Evolutionary conservation across 108 stramenopile genomes (phyloP).

Genomic region (Stephanodiscus minutulus): DNA sequence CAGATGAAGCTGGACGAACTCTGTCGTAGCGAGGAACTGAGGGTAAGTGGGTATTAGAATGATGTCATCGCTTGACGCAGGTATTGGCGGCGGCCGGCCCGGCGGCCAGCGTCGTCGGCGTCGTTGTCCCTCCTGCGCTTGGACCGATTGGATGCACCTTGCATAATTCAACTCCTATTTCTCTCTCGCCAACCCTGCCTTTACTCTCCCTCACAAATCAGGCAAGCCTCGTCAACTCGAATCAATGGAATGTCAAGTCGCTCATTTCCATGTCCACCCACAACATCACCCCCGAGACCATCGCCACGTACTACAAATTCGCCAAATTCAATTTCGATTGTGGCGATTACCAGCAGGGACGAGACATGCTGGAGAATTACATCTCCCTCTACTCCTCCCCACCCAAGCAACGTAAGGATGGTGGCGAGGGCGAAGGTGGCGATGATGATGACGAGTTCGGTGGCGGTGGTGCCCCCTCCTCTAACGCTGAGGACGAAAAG

Average conservation of each 20-base stretch:
- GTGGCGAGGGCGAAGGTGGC: slow-evolving; percentile 62
- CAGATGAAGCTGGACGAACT: slow-evolving; percentile 72
- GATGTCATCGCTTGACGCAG: background rate
- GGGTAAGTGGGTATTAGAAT: slow-evolving; percentile 54
- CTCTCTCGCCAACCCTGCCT: slow-evolving; percentile 5
- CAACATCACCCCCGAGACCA: slow-evolving; percentile 70
- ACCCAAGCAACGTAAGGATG: slow-evolving; percentile 51
- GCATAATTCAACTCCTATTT: slow-evolving; percentile 6
- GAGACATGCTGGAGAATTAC: slow-evolving; percentile 86
- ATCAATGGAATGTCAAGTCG: slow-evolving; percentile 80
- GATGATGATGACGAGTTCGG: slow-evolving; percentile 49
- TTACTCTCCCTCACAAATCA: slow-evolving; percentile 14
- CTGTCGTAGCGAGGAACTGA: slow-evolving; percentile 70
- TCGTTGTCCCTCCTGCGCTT: slow-evolving; percentile 3
- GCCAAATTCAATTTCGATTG: slow-evolving; percentile 95
- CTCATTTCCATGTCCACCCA: slow-evolving; percentile 50
- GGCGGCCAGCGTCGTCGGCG: no score
- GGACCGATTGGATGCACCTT: background rate
- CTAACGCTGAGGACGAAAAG: slow-evolving; percentile 53
- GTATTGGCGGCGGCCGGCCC: no score
- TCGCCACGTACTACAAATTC: slow-evolving; percentile 79
- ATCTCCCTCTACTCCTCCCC: slow-evolving; percentile 80
- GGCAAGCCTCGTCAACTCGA: slow-evolving; percentile 65
- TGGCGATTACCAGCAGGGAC: slow-evolving; percentile 84
- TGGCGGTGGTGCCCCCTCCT: slow-evolving; percentile 24